Evolutionary conservation across 306 rosid species (phyloP).

Genomic region (Fragaria ananassa): DNA sequence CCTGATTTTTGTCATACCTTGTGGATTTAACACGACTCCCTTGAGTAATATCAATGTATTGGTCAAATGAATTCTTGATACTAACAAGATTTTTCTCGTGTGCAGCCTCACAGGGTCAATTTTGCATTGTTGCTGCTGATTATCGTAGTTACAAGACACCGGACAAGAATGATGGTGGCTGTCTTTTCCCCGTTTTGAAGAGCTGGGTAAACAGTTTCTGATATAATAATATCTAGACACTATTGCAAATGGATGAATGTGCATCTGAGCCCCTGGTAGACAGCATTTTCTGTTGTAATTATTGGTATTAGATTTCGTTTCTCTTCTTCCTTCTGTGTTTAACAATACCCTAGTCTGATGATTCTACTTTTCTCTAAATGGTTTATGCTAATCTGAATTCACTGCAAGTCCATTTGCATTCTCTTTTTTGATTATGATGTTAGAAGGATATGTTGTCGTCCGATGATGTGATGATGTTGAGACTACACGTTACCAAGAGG

Average conservation of each 20-base stretch:
- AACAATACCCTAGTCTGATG: conserved; percentile 10
- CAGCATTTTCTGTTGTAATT: conserved; percentile 52
- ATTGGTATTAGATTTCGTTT: conserved; percentile 22
- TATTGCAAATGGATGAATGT: background rate
- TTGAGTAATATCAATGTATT: conserved; percentile 26
- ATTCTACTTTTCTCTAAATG: background rate
- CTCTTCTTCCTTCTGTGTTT: conserved; percentile 13
- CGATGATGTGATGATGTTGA: no score
- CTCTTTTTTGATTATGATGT: background rate
- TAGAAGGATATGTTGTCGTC: no score
- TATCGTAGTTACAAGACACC: background rate
- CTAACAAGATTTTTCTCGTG: background rate
- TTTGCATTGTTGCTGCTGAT: conserved; percentile 9
- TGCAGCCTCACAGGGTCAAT: background rate
- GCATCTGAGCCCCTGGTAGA: background rate
- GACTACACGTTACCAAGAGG: no score
- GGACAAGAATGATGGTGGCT: background rate
- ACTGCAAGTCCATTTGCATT: background rate
- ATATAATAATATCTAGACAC: background rate
- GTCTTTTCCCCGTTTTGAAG: background rate
- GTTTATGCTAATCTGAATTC: background rate
- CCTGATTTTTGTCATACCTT: background rate
- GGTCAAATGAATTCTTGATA: background rate
- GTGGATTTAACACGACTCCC: conserved; percentile 34
- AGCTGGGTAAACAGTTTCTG: background rate